Conservation (phyloP, 768 basidiomycete genomes). For the Panellus pusillus region DNA sequence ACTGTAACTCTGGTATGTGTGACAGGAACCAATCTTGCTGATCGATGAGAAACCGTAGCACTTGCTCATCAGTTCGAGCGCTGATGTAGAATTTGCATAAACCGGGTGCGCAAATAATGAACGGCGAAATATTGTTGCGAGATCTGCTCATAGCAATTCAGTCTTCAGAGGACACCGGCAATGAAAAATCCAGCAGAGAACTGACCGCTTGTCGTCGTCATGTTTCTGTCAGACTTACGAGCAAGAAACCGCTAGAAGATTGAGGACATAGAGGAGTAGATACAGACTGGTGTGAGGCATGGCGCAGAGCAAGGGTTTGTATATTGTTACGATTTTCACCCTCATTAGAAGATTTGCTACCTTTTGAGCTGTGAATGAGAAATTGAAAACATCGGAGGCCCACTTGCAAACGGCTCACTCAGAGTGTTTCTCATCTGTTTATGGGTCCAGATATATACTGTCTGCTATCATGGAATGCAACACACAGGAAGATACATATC, state of each 20-base stretch:
- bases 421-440: conserved; percentile 75
- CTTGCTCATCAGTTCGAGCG: conserved; percentile 88
- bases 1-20: conserved; percentile 60
- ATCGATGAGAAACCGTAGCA: conserved; percentile 94
- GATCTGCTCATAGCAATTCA: conserved; percentile 52
- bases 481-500: conserved; percentile 85
- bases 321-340: conserved; percentile 74
- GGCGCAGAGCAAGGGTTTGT: conserved; percentile 78
- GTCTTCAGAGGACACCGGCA: neutral
- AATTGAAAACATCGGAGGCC: no score
- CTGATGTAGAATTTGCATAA: conserved; percentile 71
- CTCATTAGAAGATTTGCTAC: no score
- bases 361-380: no score
- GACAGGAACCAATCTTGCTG: conserved; percentile 96
- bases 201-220: conserved; percentile 94
- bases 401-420: no score
- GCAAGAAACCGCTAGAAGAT: conserved; percentile 92
- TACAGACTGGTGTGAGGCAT: conserved; percentile 92
- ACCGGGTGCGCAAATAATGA: conserved; percentile 92
- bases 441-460: conserved; percentile 17
- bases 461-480: conserved; percentile 24
- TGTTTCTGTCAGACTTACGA: no score
- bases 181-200: conserved; percentile 25
- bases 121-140: conserved; percentile 97
- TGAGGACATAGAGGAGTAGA: conserved; percentile 94